Evolutionary conservation across 768 basidiomycete genomes (phyloP), one percentile per base, ranked within the genome.

Genomic region (Tylopilus sp.): DNA sequence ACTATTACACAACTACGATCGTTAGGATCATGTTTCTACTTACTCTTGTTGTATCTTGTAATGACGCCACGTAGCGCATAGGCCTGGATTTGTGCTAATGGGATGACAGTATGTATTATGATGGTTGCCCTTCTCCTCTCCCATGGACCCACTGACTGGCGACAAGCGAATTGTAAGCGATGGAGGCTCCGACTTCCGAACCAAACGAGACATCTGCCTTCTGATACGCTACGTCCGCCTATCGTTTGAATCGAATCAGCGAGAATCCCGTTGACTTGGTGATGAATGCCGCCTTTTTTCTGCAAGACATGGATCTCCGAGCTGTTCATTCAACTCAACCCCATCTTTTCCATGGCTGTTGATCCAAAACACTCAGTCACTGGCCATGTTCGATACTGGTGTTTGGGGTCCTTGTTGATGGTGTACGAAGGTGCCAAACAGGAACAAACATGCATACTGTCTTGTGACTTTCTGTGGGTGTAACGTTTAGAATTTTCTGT

Each of bases 41-140:
- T 44, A 40, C 30, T 17, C 38, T 31, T 47, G 31, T 47, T 42
- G 45, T 36, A 17, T 55, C 48, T 63, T 55, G 35, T 67, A 54
- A 42, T 58, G 3, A 44, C 53, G 35, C 26, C 11, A 20, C 45
- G 51, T 54, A 46, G 44, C 44, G 43, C 44, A 33, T 39, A 45
- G 39, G 25, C 33, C 40, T 12, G 35, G 18, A 40, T 41, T 23
- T 6, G 23, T 49, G 48, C 31, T 49, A 53, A 50, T 60, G 20
- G 20, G 40, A 50, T 49, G 26, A 20, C 41, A 43, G 13, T 42
- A 15, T 15, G 13, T 42, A 15, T 15, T 2, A 18, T 44, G 22
- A 25, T 6, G 40, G 47, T 10, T 11, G 22, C n/a, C 3, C 31
- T 22, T 40, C 18, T 40, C 39, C 20, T 20, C 38, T 40, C 38